Evolutionary conservation across 805 yeast species (phyloP).

Genomic region (Metschnikowia proteae): DNA sequence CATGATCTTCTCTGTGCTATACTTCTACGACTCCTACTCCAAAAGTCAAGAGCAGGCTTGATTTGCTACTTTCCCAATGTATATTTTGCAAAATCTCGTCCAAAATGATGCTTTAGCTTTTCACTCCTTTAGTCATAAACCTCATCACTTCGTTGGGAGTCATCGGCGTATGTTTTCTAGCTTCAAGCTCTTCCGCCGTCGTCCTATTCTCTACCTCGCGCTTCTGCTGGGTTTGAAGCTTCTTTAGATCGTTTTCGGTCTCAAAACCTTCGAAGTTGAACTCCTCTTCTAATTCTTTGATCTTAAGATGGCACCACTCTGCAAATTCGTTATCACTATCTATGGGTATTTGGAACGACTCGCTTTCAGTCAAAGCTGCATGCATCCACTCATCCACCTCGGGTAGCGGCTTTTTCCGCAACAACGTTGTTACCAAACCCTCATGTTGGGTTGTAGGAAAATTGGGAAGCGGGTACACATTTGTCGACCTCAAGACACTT

Average conservation of each 20-base stretch:
- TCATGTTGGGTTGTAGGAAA: constrained; percentile 87
- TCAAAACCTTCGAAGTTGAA: constrained; percentile 62
- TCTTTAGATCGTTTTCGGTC: constrained; percentile 45
- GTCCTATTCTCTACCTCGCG: constrained; percentile 22
- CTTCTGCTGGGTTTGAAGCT: constrained; percentile 31
- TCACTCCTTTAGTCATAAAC: constrained; percentile 37
- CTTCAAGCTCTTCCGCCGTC: constrained; percentile 23
- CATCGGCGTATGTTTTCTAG: constrained; percentile 21
- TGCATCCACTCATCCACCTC: constrained; percentile 87
- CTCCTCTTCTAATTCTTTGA: constrained; percentile 50
- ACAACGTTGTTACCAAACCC: constrained; percentile 73
- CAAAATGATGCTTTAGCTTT: neutral
- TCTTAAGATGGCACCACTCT: constrained; percentile 60
- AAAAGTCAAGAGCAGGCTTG: constrained; percentile 2
- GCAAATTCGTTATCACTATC: constrained; percentile 59
- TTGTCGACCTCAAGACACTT: constrained; percentile 58
- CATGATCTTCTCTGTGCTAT: constrained; percentile 74
- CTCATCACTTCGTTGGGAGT: constrained; percentile 35
- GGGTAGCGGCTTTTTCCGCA: constrained; percentile 85
- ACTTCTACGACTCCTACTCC: constrained; percentile 56
- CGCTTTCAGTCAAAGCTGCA: constrained; percentile 19
- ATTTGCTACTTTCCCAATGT: neutral
- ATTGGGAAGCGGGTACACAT: constrained; percentile 76
- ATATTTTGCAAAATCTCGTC: neutral
- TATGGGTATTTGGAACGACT: constrained; percentile 24